Conservation (phyloP, 768 basidiomycete genomes). For the Rubroboletus satanas region DNA sequence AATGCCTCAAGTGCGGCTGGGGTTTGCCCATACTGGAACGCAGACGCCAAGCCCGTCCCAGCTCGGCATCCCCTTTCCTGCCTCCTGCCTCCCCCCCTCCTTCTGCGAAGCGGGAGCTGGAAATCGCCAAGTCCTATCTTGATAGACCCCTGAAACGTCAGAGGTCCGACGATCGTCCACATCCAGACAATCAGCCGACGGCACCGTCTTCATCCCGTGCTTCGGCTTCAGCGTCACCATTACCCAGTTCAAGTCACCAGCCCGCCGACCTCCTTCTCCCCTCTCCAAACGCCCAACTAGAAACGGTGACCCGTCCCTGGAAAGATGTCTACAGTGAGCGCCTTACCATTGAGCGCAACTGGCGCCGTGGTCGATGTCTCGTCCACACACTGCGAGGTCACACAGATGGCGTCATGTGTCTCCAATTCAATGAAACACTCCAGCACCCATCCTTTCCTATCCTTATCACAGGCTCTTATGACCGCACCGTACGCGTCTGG, state of each 20-base stretch:
- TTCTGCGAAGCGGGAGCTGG: conserved; percentile 39
- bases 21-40: conserved; percentile 88
- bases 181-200: neutral
- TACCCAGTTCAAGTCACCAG: conserved; percentile 2
- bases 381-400: conserved; percentile 88
- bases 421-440: conserved; percentile 88
- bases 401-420: conserved; percentile 94
- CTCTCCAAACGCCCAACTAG: conserved; percentile 25
- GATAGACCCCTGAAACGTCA: conserved; percentile 51
- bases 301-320: conserved; percentile 81
- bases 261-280: conserved; percentile 27
- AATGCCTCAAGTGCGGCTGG: conserved; percentile 97
- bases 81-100: conserved; percentile 27
- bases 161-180: conserved; percentile 18
- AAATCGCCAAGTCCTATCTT: conserved; percentile 25
- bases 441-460: conserved; percentile 84
- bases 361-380: conserved; percentile 88
- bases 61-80: conserved; percentile 38
- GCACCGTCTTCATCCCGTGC: conserved; percentile 9
- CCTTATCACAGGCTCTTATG: conserved; percentile 96
- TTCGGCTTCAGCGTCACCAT: conserved; percentile 13
- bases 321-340: conserved; percentile 98
- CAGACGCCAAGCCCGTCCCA: conserved; percentile 45
- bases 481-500: conserved; percentile 93
- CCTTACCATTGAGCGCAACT: conserved; percentile 94